Conservation (phyloP, 257 asterid species). For the Jasminum sambac region DNA sequence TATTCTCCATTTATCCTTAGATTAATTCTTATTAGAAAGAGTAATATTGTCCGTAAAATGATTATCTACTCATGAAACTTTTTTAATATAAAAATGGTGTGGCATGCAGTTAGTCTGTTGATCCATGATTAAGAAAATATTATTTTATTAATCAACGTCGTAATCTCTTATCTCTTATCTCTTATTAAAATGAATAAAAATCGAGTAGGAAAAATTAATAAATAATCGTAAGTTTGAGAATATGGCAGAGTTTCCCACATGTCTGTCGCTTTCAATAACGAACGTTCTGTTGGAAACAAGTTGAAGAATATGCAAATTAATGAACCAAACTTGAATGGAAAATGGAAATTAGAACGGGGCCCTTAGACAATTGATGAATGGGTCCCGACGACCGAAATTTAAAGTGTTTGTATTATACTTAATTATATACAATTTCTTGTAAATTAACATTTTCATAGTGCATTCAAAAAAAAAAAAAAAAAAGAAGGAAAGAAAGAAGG, state of each 20-base stretch:
- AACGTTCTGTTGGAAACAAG: neutral
- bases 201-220: constrained; percentile 4
- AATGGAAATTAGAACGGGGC: no score
- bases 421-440: no score
- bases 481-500: no score
- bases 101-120: constrained; percentile 22
- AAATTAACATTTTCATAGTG: no score
- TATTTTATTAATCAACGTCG: neutral
- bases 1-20: no score
- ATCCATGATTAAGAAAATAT: neutral
- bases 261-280: constrained; percentile 36
- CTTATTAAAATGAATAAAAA: constrained; percentile 7
- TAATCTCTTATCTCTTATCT: constrained; percentile 4
- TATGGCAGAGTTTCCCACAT: constrained; percentile 24
- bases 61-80: no score
- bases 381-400: constrained; percentile 21
- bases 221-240: constrained; percentile 17
- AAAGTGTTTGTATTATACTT: neutral
- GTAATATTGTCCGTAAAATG: no score
- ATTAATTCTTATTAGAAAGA: no score
- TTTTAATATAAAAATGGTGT: neutral
- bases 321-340: constrained; percentile 3
- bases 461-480: no score
- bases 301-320: neutral
- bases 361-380: constrained; percentile 7